These are phyloP conservation scores for Theobroma cacao DNA, from an alignment of 345 rosid species.

Conservation along the genomic window DNA sequence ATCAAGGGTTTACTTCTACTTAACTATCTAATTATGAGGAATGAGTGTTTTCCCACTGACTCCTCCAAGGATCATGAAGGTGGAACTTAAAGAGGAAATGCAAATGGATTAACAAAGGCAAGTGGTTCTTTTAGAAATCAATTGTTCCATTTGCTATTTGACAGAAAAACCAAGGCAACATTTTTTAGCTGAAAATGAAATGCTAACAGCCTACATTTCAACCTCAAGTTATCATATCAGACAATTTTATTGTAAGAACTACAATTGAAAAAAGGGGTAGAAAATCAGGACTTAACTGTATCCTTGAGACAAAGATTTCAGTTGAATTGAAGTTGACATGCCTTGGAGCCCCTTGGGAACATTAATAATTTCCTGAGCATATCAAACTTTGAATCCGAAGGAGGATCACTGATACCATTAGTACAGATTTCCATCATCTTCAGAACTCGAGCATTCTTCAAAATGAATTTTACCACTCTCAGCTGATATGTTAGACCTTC, in stretches of 20 bases:
- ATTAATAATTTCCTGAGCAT: neutral
- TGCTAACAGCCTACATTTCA: too few relatives aligned
- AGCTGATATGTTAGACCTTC: slow-evolving; percentile 1
- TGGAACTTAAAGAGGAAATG: neutral
- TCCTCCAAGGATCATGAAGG: neutral
- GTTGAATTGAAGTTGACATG: slow-evolving; percentile 4
- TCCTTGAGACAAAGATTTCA: neutral
- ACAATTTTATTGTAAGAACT: neutral
- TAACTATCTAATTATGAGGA: too few relatives aligned
- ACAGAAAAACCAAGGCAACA: too few relatives aligned
- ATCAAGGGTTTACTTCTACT: too few relatives aligned
- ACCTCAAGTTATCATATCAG: too few relatives aligned
- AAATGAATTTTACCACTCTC: neutral
- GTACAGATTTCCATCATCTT: neutral
- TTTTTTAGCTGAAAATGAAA: too few relatives aligned
- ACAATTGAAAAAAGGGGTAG: neutral
- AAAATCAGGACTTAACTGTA: neutral
- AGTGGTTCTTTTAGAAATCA: neutral
- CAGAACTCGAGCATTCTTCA: neutral
- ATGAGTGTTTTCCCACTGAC: too few relatives aligned
- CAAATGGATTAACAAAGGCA: neutral
- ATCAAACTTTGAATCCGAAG: neutral
- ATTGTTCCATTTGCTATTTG: too few relatives aligned
- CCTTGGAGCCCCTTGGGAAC: slow-evolving; percentile 1
- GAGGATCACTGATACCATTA: neutral